Conservation (phyloP, 257 asterid genomes). For the Penstemon davidsonii region DNA sequence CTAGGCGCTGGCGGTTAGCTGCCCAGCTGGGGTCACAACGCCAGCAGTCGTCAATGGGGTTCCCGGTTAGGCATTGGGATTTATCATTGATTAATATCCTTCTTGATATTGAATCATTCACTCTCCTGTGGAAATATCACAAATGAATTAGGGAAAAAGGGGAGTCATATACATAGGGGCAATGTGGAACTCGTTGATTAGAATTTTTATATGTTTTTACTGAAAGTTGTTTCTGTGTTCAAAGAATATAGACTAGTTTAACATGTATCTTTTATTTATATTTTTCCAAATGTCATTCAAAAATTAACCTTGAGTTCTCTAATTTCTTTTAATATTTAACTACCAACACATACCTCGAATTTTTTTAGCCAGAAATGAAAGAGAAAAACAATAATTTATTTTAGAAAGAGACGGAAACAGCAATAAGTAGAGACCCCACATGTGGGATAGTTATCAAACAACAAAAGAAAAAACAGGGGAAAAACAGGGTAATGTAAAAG, state of each 20-base stretch:
- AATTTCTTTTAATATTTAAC: no score
- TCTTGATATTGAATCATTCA: slow-evolving; percentile 58
- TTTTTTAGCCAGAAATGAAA: slow-evolving; percentile 16
- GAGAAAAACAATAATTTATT: slow-evolving; percentile 13
- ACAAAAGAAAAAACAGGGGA: slow-evolving; percentile 15
- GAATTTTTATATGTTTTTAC: no score
- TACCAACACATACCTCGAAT: neutral
- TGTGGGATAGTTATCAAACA: neutral
- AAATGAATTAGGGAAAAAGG: neutral
- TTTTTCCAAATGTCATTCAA: neutral
- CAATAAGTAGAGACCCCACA: slow-evolving; percentile 6
- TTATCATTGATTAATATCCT: slow-evolving; percentile 37
- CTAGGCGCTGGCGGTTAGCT: slow-evolving; percentile 66
- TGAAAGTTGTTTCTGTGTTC: no score
- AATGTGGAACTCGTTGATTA: no score
- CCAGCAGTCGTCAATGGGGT: slow-evolving; percentile 98
- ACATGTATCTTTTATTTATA: slow-evolving; percentile 11
- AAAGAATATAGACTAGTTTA: no score
- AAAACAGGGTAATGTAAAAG: slow-evolving; percentile 5
- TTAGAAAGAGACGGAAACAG: slow-evolving; percentile 8
- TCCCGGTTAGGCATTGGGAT: slow-evolving; percentile 80
- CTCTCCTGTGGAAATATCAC: slow-evolving; percentile 46
- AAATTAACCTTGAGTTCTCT: no score
- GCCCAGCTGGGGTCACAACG: slow-evolving; percentile 80
- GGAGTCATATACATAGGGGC: neutral